These are phyloP conservation scores for Kwoniella bestiolae DNA, from an alignment of 768 basidiomycete species.

Conservation along the genomic window DNA sequence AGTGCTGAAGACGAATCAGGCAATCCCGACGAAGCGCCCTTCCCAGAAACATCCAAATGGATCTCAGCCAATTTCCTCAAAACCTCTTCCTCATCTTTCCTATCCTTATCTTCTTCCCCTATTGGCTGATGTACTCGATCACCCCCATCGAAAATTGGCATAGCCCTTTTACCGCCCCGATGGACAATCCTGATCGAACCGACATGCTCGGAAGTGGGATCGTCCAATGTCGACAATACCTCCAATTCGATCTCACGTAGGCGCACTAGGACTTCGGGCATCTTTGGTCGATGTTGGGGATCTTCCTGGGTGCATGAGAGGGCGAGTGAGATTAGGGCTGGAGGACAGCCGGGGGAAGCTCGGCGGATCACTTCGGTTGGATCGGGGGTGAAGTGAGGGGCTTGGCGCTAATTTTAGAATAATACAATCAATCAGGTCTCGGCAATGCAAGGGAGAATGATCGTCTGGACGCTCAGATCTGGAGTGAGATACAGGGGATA, in stretches of 20 bases:
- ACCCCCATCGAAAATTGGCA: constrained; percentile 41
- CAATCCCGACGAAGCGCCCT: constrained; percentile 27
- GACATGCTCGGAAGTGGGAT: constrained; percentile 70
- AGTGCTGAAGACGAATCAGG: not conserved
- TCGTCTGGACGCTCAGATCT: too few species aligned
- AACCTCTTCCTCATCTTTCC: constrained; percentile 47
- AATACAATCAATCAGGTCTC: not conserved
- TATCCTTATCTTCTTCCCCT: constrained; percentile 34
- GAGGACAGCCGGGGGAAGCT: constrained; percentile 76
- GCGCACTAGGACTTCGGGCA: constrained; percentile 75
- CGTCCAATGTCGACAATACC: constrained; percentile 69
- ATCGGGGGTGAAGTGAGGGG: constrained; percentile 81
- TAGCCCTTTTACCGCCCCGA: constrained; percentile 62
- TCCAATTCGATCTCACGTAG: constrained; percentile 82
- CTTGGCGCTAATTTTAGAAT: constrained; percentile 62
- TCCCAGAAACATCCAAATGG: constrained; percentile 38
- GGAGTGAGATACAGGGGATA: not conserved
- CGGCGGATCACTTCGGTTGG: constrained; percentile 69
- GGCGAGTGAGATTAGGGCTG: constrained; percentile 74
- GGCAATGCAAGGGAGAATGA: too few species aligned
- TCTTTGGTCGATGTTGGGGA: constrained; percentile 73
- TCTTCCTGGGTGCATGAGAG: constrained; percentile 74
- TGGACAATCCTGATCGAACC: constrained; percentile 85
- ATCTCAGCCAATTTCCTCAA: constrained; percentile 41
- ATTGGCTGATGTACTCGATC: not conserved